Evolutionary conservation across 257 asterid genomes (phyloP).

Genomic region (Phtheirospermum japonicum): DNA sequence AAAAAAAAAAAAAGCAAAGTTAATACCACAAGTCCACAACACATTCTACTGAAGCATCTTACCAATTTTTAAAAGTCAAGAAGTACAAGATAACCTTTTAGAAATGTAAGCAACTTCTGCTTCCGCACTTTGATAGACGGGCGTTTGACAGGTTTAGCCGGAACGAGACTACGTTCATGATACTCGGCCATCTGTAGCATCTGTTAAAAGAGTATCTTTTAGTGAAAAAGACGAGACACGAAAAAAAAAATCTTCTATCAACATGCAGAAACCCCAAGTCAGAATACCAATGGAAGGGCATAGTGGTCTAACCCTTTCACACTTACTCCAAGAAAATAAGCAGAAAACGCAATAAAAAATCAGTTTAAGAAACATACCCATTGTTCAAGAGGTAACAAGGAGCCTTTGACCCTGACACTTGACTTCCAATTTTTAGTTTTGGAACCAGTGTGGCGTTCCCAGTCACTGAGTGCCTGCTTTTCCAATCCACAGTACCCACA

Average conservation of each 20-base stretch:
- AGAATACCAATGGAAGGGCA: too few species aligned
- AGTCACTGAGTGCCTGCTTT: constrained; percentile 87
- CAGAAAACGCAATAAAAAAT: constrained; percentile 20
- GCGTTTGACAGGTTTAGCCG: constrained; percentile 70
- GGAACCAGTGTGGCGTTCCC: constrained; percentile 96
- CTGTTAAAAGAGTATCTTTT: constrained; percentile 37
- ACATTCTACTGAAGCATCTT: constrained; percentile 22
- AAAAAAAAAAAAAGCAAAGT: constrained; percentile 24
- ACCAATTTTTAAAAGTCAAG: constrained; percentile 15
- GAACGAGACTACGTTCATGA: constrained; percentile 71
- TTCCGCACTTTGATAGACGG: constrained; percentile 84
- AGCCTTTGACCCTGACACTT: constrained; percentile 84
- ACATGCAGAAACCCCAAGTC: too few species aligned
- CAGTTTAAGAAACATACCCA: constrained; percentile 68
- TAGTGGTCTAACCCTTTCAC: neutral
- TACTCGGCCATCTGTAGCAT: constrained; percentile 86
- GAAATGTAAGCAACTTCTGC: constrained; percentile 78
- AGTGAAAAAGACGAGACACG: neutral
- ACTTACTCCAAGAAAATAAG: constrained; percentile 20
- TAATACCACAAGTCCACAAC: constrained; percentile 15
- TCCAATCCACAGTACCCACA: constrained; percentile 91
- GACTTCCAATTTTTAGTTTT: constrained; percentile 86
- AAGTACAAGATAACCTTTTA: constrained; percentile 58
- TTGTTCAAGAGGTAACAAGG: constrained; percentile 82
- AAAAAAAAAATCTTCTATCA: neutral